These are phyloP conservation scores for Dactylellina sp. DNA, from an alignment of 2,329 filamentous ascomycete species.

Conservation along the genomic window DNA sequence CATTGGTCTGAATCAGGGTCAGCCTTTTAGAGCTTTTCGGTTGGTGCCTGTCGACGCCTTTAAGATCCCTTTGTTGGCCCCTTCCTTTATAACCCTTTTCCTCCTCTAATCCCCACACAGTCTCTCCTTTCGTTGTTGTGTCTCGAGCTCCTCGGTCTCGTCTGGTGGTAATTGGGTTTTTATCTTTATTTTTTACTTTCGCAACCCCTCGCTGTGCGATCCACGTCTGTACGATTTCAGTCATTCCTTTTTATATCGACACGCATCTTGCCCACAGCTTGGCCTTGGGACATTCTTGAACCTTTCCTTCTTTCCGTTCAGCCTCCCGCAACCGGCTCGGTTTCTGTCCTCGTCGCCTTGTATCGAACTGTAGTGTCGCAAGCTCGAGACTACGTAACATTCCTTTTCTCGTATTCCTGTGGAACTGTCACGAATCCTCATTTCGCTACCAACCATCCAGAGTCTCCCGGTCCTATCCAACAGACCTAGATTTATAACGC, in stretches of 20 bases:
- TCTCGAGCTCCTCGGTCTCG: slow-evolving; percentile 28
- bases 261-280: slow-evolving; percentile 19
- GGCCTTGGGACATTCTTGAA: slow-evolving; percentile 46
- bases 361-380: slow-evolving; percentile 45
- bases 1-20: slow-evolving; percentile 49
- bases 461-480: slow-evolving; percentile 7
- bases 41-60: slow-evolving; percentile 34
- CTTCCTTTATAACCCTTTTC: slow-evolving; percentile 13
- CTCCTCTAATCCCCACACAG: slow-evolving; percentile 22
- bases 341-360: slow-evolving; percentile 31
- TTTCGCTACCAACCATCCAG: slow-evolving; percentile 27
- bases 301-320: slow-evolving; percentile 32
- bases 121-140: slow-evolving; percentile 43
- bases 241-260: slow-evolving; percentile 47
- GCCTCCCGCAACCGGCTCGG: slow-evolving; percentile 11
- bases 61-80: slow-evolving; percentile 41
- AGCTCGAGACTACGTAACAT: slow-evolving; percentile 49
- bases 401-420: slow-evolving; percentile 44
- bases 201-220: slow-evolving; percentile 45
- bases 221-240: slow-evolving; percentile 31
- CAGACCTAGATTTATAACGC: slow-evolving; percentile 25
- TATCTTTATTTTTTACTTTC: background rate
- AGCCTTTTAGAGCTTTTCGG: slow-evolving; percentile 29
- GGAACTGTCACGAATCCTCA: slow-evolving; percentile 25
- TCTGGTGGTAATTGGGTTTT: slow-evolving; percentile 29